These are phyloP conservation scores for Teratosphaeria destructans DNA, from an alignment of 2,329 filamentous ascomycete species.

Conservation along the genomic window DNA sequence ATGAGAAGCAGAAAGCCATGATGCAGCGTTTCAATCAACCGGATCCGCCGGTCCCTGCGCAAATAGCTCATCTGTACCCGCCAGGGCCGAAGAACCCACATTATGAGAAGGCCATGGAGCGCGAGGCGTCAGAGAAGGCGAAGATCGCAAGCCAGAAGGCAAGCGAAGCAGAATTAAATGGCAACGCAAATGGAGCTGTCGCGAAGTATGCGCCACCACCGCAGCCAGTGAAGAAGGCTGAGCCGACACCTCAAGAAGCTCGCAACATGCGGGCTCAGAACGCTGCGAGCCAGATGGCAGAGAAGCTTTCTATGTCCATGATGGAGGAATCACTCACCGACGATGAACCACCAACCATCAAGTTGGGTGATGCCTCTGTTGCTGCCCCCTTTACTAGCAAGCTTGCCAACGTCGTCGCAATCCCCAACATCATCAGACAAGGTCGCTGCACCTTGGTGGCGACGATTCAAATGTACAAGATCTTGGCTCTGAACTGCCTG, in stretches of 20 bases:
- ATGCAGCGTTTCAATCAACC: conserved; percentile 96
- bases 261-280: conserved; percentile 50
- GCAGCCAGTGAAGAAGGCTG: conserved; percentile 6
- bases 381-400: conserved; percentile 97
- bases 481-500: conserved; percentile 90
- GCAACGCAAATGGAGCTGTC: conserved; percentile 15
- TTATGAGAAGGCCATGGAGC: conserved; percentile 81
- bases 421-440: conserved; percentile 97
- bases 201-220: conserved; percentile 17
- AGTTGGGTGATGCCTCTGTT: conserved; percentile 92
- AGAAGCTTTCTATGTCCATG: conserved; percentile 77
- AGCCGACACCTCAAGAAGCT: conserved; percentile 38
- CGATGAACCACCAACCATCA: conserved; percentile 86
- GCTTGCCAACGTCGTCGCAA: conserved; percentile 88
- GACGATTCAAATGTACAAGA: conserved; percentile 99
- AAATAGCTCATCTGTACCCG: conserved; percentile 90
- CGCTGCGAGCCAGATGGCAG: conserved; percentile 68
- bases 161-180: conserved; percentile 43
- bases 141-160: conserved; percentile 33
- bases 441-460: conserved; percentile 94
- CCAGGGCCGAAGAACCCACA: conserved; percentile 87
- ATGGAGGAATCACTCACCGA: conserved; percentile 84
- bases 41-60: conserved; percentile 75
- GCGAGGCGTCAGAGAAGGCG: conserved; percentile 72
- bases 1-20: conserved; percentile 85